Evolutionary conservation across 352 stramenopile genomes (phyloP).

Genomic region (Elongisporangium anandrum): DNA sequence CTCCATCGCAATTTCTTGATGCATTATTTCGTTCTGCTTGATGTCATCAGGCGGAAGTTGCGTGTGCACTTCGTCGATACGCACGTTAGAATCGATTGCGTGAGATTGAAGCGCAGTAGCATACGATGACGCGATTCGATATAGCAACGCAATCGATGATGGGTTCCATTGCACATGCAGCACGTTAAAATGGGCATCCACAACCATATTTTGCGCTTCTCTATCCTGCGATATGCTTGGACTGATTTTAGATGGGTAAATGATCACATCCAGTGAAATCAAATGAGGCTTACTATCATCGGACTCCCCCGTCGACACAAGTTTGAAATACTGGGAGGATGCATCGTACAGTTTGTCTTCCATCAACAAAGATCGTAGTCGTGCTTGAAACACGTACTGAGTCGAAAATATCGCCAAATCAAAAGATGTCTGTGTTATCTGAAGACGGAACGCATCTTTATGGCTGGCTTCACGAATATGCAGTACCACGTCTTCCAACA

Average conservation of each 20-base stretch:
- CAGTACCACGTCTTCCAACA: conserved; percentile 43
- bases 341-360: conserved; percentile 58
- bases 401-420: conserved; percentile 35
- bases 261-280: conserved; percentile 42
- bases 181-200: conserved; percentile 62
- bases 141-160: conserved; percentile 71
- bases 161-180: conserved; percentile 83
- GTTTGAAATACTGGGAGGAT: conserved; percentile 46
- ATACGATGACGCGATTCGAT: conserved; percentile 64
- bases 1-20: not conserved
- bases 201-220: conserved; percentile 17
- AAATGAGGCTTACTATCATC: conserved; percentile 25
- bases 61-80: not conserved
- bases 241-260: conserved; percentile 17
- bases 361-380: conserved; percentile 55
- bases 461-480: conserved; percentile 40
- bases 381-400: conserved; percentile 44
- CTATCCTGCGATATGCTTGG: conserved; percentile 3
- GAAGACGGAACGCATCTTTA: conserved; percentile 50
- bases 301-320: conserved; percentile 51
- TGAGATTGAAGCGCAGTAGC: conserved; percentile 43
- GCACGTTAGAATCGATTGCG: not conserved
- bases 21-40: not conserved
- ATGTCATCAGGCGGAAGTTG: not conserved
- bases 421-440: conserved; percentile 43